Conservation (phyloP, 345 rosid species). For the Hypericum androsaemum region DNA sequence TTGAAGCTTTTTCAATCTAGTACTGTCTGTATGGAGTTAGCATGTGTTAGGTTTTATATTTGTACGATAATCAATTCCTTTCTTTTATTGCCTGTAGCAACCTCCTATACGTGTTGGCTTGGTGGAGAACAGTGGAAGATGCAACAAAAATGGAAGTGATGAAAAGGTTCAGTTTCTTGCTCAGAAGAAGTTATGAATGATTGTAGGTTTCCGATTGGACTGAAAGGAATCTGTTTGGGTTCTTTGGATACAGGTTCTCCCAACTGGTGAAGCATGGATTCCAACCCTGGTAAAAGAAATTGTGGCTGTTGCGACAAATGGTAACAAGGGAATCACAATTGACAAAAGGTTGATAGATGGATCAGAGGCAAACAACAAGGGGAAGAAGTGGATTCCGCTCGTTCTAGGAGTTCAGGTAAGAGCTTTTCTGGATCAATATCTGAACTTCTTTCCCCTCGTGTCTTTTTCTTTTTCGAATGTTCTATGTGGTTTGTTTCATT, state of each 20-base stretch:
- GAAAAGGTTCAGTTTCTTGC: conserved; percentile 46
- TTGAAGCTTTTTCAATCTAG: background rate
- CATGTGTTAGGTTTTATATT: background rate
- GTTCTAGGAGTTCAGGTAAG: conserved; percentile 55
- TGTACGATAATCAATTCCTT: conserved; percentile 7
- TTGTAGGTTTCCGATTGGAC: conserved; percentile 1
- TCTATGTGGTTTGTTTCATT: background rate
- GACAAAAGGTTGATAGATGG: conserved; percentile 71
- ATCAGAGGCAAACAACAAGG: conserved; percentile 53
- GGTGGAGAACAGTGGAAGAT: conserved; percentile 82
- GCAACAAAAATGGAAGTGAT: conserved; percentile 64
- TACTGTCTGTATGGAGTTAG: background rate
- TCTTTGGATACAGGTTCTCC: conserved; percentile 40
- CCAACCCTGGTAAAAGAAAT: conserved; percentile 55
- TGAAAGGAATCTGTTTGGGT: background rate
- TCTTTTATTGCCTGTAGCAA: conserved; percentile 31
- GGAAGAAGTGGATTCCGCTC: conserved; percentile 54
- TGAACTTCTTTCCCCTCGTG: background rate
- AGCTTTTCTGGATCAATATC: background rate
- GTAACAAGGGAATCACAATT: conserved; percentile 39
- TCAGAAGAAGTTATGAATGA: conserved; percentile 3
- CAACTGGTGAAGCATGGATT: conserved; percentile 64
- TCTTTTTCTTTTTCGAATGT: background rate
- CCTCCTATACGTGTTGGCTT: conserved; percentile 41
- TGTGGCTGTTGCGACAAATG: conserved; percentile 51